A percentile compares a stretch with the other conserved stretches of the same genome.
phyloP scores from a whole-genome alignment of 108 stramenopile genomes.

The Licmophora abbreviata region DNA sequence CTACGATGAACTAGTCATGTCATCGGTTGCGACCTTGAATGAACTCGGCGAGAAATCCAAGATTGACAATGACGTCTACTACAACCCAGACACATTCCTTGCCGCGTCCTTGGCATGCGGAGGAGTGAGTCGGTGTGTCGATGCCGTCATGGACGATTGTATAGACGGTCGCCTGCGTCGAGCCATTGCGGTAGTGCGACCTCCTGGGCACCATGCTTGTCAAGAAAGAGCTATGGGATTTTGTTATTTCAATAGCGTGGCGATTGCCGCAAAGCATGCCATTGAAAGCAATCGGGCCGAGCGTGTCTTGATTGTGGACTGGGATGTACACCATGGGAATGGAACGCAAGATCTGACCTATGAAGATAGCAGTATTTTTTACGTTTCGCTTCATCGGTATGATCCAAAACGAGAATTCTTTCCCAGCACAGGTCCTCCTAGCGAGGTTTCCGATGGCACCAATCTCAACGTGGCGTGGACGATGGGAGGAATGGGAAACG shows the following conservation, averaged over 20 bases:
- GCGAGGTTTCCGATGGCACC: constrained; percentile 27
- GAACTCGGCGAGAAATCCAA: background rate
- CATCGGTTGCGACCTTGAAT: too few species aligned
- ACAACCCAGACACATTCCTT: constrained; percentile 12
- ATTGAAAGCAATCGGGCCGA: constrained; percentile 5
- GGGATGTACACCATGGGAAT: constrained; percentile 50
- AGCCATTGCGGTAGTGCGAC: constrained; percentile 9
- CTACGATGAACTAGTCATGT: background rate
- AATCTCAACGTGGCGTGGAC: constrained; percentile 31
- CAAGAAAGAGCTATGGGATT: constrained; percentile 19
- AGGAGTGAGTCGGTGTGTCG: constrained; percentile 16
- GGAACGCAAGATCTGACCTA: constrained; percentile 41
- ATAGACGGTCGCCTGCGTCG: background rate
- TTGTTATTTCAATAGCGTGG: constrained; percentile 50
- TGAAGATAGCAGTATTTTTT: constrained; percentile 25
- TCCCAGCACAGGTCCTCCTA: constrained; percentile 24
- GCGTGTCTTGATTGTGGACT: constrained; percentile 31
- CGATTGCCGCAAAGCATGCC: constrained; percentile 15
- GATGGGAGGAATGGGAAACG: constrained; percentile 20
- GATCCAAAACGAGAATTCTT: constrained; percentile 26
- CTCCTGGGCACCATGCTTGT: constrained; percentile 16
- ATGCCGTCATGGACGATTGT: constrained; percentile 4
- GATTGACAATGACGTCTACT: constrained; percentile 17
- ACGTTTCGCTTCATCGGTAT: constrained; percentile 36
- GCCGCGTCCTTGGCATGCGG: constrained; percentile 18